phyloP scores from a whole-genome alignment of 1,139 yeast species.

The Geotrichum candidum region DNA sequence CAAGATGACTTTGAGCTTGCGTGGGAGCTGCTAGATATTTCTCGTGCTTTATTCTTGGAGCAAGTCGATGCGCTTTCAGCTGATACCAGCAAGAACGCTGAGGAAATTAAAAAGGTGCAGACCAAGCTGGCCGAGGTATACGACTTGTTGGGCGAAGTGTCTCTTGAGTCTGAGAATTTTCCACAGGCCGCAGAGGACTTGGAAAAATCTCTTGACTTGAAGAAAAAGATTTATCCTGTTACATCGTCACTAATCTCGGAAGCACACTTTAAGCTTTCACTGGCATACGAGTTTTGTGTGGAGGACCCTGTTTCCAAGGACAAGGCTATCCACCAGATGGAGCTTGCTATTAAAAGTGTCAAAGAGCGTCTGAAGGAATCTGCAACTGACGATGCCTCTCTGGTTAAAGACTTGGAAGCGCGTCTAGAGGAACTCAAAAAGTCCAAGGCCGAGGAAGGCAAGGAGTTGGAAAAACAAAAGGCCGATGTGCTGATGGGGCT shows the following conservation, averaged over 20 bases:
- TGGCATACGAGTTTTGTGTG: conserved; percentile 67
- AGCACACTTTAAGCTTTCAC: conserved; percentile 73
- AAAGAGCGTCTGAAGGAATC: conserved; percentile 41
- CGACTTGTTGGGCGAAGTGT: conserved; percentile 81
- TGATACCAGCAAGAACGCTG: conserved; percentile 18
- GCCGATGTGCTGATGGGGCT: conserved; percentile 56
- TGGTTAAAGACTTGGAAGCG: conserved; percentile 48
- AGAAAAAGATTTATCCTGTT: conserved; percentile 49
- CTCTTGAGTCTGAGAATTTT: conserved; percentile 77
- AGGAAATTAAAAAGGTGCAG: conserved; percentile 37
- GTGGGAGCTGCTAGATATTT: conserved; percentile 77
- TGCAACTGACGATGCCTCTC: conserved; percentile 44
- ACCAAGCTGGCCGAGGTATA: conserved; percentile 67
- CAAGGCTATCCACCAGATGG: conserved; percentile 51
- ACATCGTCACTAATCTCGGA: conserved; percentile 62
- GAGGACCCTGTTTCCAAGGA: conserved; percentile 40
- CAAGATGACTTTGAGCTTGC: conserved; percentile 78
- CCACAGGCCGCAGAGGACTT: conserved; percentile 69
- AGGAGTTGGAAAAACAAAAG: conserved; percentile 50
- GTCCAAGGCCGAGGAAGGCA: conserved; percentile 48
- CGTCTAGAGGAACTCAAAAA: conserved; percentile 37
- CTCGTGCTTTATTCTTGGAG: conserved; percentile 58
- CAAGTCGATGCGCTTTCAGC: conserved; percentile 34
- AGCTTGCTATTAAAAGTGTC: conserved; percentile 57
- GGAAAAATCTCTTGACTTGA: conserved; percentile 48